Evolutionary conservation across 345 rosid species (phyloP), one percentile per base, ranked within the genome.

Genomic region (Eucalyptus coolabah): DNA sequence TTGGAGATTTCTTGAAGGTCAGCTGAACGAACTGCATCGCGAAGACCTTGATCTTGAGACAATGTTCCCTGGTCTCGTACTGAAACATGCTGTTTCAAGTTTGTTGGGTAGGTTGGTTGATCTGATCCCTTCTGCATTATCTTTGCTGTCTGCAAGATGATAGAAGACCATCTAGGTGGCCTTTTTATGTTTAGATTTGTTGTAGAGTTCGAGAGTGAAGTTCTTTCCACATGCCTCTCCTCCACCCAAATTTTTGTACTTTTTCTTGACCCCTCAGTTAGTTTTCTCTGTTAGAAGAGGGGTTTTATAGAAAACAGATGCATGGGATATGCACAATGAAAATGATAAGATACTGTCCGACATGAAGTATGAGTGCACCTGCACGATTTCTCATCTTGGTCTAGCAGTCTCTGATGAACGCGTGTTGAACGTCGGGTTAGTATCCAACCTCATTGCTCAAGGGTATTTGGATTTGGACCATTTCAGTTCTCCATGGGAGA

Each of bases 1-100:
- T 56, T 28, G 91, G 56, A 95, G 95, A 89, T 97, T 89, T 89
- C 90, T 98, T 92, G 96, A 93, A 90, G 93, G 92, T 89, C 95
- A 95, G 92, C 94, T 94, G 34, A 92, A 93, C 60, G 87, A 91
- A 28, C 32, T 93, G 16, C 92, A 94, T 67, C 91, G 56, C 9
- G 94, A 92, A 9, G 93, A 92, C 87, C 47, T 90, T 26, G 77
- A 87, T 50, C 86, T 53, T 1, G 93, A 94, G 17, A 94, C 89
- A 85, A 83, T n/a, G 8, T 87, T 91, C 87, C 86, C 89, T 5
- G 50, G 86, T 63, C 90, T 89, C 90, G 87, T 89, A 53, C 83
- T 97, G 80, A 95, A 91, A 93, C 91, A 94, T 63, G 91, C 94
- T 6, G 89, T 92, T 87, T 93, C 91, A 44, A 93, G 91, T 87